Evolutionary conservation across 495 filamentous ascomycete genomes (phyloP).

Genomic region (Annulohypoxylon maeteangense): DNA sequence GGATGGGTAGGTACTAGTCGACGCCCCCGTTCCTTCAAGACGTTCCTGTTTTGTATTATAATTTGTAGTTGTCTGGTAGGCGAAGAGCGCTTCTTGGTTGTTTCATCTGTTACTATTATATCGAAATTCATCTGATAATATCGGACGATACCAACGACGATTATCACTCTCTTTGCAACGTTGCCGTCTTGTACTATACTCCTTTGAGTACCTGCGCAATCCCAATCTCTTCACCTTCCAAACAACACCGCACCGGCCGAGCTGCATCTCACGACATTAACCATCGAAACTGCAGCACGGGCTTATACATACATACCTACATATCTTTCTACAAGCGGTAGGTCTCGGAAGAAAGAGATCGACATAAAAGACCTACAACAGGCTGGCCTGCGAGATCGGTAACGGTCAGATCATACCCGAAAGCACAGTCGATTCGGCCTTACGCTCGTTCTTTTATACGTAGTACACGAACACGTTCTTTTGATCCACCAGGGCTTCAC

Average conservation of each 20-base stretch:
- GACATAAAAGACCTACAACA: conserved; percentile 1
- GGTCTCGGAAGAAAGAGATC: conserved; percentile 7
- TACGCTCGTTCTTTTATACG: neutral
- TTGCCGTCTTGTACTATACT: conserved; percentile 6
- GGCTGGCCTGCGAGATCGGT: conserved; percentile 24
- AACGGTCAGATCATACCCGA: neutral
- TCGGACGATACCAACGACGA: neutral
- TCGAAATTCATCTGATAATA: conserved; percentile 12
- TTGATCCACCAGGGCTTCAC: conserved; percentile 2
- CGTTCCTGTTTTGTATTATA: conserved; percentile 17
- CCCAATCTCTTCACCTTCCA: conserved; percentile 12
- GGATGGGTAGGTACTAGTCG: conserved; percentile 32
- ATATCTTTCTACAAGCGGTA: neutral
- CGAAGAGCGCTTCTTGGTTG: neutral
- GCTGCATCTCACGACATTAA: conserved; percentile 11
- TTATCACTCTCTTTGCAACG: conserved; percentile 17
- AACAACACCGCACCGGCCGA: conserved; percentile 17
- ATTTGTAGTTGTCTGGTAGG: conserved; percentile 6
- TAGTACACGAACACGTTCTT: conserved; percentile 1
- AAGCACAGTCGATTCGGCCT: conserved; percentile 9
- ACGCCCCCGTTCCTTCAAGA: conserved; percentile 26
- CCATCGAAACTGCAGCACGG: conserved; percentile 13
- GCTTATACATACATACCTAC: neutral
- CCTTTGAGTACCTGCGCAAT: conserved; percentile 8
- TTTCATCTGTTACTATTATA: neutral